Evolutionary conservation across 352 stramenopile genomes (phyloP).

Genomic region (Phytophthora europaea): DNA sequence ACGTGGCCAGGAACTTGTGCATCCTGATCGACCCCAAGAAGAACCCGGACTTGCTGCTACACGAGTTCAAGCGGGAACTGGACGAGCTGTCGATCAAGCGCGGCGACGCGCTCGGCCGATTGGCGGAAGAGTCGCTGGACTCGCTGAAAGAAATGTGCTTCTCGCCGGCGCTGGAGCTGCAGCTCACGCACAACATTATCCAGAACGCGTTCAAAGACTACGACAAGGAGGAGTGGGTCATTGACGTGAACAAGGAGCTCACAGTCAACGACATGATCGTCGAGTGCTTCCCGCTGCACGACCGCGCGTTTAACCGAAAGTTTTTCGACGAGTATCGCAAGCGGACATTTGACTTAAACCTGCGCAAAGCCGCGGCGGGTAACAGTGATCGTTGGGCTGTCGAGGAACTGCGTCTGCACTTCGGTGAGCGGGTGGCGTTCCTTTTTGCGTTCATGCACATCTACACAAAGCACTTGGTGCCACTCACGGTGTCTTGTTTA

Average conservation of each 20-base stretch:
- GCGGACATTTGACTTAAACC: conserved; percentile 78
- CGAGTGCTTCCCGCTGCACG: conserved; percentile 86
- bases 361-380: conserved; percentile 71
- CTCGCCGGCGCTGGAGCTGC: conserved; percentile 84
- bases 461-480: conserved; percentile 89
- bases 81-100: conserved; percentile 87
- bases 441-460: conserved; percentile 93
- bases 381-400: conserved; percentile 90
- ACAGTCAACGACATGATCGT: conserved; percentile 82
- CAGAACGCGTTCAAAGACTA: conserved; percentile 89
- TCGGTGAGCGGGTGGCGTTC: conserved; percentile 91
- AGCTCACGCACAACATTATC: conserved; percentile 92
- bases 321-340: conserved; percentile 91
- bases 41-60: conserved; percentile 79
- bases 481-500: conserved; percentile 69
- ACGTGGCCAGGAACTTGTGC: conserved; percentile 76
- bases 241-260: conserved; percentile 87
- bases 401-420: conserved; percentile 88
- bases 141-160: conserved; percentile 88
- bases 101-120: conserved; percentile 65
- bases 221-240: conserved; percentile 90
- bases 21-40: conserved; percentile 88
- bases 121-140: conserved; percentile 84
- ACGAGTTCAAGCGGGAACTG: conserved; percentile 91
- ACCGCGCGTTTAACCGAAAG: conserved; percentile 87